Percentiles rank a stretch among this genome's conserved stretches.
Conservation (phyloP, 228 moss, liverwort and hornwort genomes). For the Sphagnum magellanicum region DNA sequence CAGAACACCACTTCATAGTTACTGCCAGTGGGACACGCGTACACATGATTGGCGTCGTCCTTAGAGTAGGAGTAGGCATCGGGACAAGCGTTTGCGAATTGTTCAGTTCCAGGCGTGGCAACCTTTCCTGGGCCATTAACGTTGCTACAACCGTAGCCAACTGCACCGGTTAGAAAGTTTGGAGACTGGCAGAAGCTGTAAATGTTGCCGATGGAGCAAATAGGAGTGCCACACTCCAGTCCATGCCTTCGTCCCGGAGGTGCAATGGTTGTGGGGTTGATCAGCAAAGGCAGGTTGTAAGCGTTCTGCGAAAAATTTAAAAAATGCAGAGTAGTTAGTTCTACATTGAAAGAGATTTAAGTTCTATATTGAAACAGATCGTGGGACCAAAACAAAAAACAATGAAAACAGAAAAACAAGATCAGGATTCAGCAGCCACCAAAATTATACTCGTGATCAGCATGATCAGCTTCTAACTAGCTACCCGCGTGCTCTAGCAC, state of each 20-base stretch:
- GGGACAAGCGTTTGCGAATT: constrained; percentile 4
- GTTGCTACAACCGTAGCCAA: constrained; percentile 14
- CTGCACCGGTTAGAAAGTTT: background rate
- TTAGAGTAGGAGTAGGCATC: constrained; percentile 10
- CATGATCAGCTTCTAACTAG: too few species aligned
- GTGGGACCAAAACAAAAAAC: too few species aligned
- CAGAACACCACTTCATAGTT: constrained; percentile 16
- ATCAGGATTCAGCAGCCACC: too few species aligned
- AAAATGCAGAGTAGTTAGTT: too few species aligned
- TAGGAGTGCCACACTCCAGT: constrained; percentile 2
- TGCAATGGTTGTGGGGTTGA: constrained; percentile 7
- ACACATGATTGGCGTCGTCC: constrained; percentile 3
- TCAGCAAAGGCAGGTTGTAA: constrained; percentile 10
- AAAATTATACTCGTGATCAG: too few species aligned
- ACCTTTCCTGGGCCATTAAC: background rate
- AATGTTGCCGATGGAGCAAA: background rate
- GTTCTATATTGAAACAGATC: too few species aligned
- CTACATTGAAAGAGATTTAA: too few species aligned
- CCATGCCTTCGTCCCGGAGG: background rate
- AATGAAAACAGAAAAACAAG: too few species aligned
- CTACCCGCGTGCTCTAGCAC: too few species aligned
- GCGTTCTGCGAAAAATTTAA: background rate
- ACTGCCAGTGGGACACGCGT: constrained; percentile 4
- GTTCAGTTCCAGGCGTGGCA: background rate
- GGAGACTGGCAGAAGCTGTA: constrained; percentile 6